A percentile compares a stretch with the other conserved stretches of the same genome.
These are phyloP conservation scores for Tricholoma hemisulphureum DNA, from an alignment of 768 basidiomycete species.

Conservation along the genomic window DNA sequence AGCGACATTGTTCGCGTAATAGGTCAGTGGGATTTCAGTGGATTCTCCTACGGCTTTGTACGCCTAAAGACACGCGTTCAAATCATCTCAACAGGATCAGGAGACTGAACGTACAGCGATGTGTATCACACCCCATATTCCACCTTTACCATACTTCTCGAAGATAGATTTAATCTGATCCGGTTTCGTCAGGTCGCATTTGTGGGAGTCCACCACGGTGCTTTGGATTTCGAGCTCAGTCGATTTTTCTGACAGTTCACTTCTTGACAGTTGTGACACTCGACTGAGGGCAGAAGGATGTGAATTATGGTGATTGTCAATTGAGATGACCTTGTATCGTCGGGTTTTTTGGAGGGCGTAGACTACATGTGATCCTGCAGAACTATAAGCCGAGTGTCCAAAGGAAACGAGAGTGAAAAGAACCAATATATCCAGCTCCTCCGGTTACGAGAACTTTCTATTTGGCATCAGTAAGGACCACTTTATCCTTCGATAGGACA, in stretches of 20 bases:
- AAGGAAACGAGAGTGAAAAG: slow-evolving; percentile 13
- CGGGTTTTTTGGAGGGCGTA: slow-evolving; percentile 82
- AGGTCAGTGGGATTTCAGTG: slow-evolving; percentile 85
- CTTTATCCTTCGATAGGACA: slow-evolving; percentile 5
- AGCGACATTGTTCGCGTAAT: slow-evolving; percentile 92
- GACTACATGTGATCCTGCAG: slow-evolving; percentile 88
- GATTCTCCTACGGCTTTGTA: slow-evolving; percentile 99
- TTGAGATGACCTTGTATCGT: slow-evolving; percentile 86
- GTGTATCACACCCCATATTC: slow-evolving; percentile 82
- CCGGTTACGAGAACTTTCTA: slow-evolving; percentile 53
- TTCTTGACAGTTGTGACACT: slow-evolving; percentile 76
- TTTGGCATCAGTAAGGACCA: slow-evolving; percentile 21
- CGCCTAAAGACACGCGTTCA: slow-evolving; percentile 49
- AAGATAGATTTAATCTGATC: slow-evolving; percentile 78
- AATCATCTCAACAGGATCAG: neutral
- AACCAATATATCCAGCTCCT: slow-evolving; percentile 90
- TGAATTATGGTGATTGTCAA: slow-evolving; percentile 96
- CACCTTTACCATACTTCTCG: slow-evolving; percentile 29
- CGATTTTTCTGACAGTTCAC: slow-evolving; percentile 64
- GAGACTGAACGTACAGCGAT: slow-evolving; percentile 60
- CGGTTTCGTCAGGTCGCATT: slow-evolving; percentile 72
- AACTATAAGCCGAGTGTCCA: slow-evolving; percentile 7
- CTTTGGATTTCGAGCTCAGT: slow-evolving; percentile 69
- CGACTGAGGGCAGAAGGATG: slow-evolving; percentile 70
- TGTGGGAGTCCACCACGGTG: slow-evolving; percentile 65